These are phyloP conservation scores for Athelia sp. DNA, from an alignment of 1,284 basidiomycete species.

Conservation along the genomic window DNA sequence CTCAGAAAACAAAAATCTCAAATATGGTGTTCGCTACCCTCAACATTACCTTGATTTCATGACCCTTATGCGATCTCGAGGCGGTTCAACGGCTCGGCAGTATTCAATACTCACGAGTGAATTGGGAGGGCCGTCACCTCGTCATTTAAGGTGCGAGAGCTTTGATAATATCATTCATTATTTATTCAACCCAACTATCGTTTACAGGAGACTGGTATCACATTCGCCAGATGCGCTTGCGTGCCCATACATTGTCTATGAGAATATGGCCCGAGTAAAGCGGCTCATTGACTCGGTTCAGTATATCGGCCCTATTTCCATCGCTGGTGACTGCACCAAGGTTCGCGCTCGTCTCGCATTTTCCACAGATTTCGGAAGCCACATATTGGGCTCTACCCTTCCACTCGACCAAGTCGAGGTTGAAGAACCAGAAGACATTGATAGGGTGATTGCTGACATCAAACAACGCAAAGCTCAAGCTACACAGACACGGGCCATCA, in stretches of 20 bases:
- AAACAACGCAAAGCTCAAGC: conserved; percentile 14
- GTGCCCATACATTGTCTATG: conserved; percentile 12
- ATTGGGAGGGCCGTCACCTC: background rate
- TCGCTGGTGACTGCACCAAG: conserved; percentile 20
- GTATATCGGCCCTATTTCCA: conserved; percentile 12
- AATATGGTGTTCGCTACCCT: background rate
- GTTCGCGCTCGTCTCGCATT: conserved; percentile 16
- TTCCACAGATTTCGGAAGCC: conserved; percentile 20
- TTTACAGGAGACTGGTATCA: conserved; percentile 5
- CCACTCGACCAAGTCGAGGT: conserved; percentile 14
- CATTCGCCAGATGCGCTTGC: conserved; percentile 10
- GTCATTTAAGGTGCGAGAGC: background rate
- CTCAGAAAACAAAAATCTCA: background rate
- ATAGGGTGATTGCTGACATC: conserved; percentile 12
- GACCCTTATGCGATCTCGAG: background rate
- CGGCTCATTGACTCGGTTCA: conserved; percentile 10
- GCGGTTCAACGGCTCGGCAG: background rate
- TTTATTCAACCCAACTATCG: no score
- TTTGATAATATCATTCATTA: no score
- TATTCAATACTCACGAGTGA: background rate
- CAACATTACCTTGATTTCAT: conserved; percentile 1
- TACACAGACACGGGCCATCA: conserved; percentile 16
- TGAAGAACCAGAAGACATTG: conserved; percentile 16
- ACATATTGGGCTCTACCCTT: conserved; percentile 18
- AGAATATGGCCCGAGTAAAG: conserved; percentile 15